Evolutionary conservation across 768 basidiomycete species (phyloP).

Genomic region (Tulasnella calospora): DNA sequence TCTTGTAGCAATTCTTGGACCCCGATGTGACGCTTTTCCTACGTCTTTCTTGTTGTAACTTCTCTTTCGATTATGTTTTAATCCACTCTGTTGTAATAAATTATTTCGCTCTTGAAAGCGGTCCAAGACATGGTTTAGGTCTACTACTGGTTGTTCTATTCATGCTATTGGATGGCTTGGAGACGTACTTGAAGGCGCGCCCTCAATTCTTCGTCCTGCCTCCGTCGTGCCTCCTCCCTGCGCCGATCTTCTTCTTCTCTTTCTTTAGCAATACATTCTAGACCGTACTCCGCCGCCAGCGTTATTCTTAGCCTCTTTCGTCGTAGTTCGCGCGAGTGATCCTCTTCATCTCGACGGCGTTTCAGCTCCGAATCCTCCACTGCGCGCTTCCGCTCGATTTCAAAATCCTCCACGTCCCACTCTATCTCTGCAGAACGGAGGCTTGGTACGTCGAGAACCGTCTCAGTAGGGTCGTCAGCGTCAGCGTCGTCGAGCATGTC

Average conservation of each 20-base stretch:
- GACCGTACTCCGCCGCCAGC: background rate
- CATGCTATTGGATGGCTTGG: background rate
- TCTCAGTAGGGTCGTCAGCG: background rate
- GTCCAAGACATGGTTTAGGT: background rate
- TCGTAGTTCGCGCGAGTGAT: background rate
- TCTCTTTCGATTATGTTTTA: background rate
- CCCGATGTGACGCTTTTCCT: background rate
- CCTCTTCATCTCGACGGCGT: conserved; percentile 6
- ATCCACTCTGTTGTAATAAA: background rate
- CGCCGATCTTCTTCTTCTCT: conserved; percentile 17
- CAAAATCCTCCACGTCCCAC: conserved; percentile 10
- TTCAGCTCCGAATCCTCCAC: background rate
- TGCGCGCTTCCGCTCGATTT: background rate
- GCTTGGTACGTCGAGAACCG: background rate
- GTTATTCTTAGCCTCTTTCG: background rate
- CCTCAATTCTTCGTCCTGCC: background rate
- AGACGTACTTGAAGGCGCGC: background rate
- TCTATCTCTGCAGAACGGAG: background rate
- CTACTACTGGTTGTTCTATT: background rate
- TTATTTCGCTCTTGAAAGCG: background rate
- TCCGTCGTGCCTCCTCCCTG: background rate
- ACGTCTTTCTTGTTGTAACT: background rate
- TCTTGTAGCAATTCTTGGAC: background rate
- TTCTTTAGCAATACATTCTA: background rate
- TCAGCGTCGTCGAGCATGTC: background rate